Base-by-base conservation (phyloP, 2,329 filamentous ascomycete genomes). In the Ascochyta fabae region DNA sequence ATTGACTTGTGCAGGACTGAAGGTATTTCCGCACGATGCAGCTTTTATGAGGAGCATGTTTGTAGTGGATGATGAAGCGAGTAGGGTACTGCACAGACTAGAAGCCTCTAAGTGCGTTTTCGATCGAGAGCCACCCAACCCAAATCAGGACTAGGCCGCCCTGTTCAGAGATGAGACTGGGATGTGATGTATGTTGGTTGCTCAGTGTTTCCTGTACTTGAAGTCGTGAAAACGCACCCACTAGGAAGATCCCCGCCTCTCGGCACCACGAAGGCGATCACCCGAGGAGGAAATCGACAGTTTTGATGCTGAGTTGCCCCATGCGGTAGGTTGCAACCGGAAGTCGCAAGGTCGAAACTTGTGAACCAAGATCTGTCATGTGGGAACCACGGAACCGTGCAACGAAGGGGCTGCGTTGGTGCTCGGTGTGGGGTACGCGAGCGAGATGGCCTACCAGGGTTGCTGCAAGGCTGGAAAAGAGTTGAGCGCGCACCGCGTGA, bases 201-300 rank as follows among this genome's bases (percentile, higher is more conserved):
- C 13, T 31, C 1, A 1, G 29, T 31, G 29, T 12, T 31, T 31
- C 10, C 12, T 0, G 27, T 29, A 10, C 31, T 6, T 6, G 19
- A 35, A 16, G 7, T n/a, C 15, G n/a, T 16, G 33, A 35, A 35
- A 16, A 19, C 6, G 3, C 19, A 19, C 24, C 12, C 15, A 6
- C 52, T 29, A 45, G 52, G 52, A 50, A 49, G 40, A 55, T 50
- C 35, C 52, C 52, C 46, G 52, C 22, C 9, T 22, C 2, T 36
- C 46, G 41, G 48, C 62, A 61, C 65, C 59, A 65, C 59, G 35
- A 58, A 56, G 62, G 53, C 62, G 65, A 69, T 69, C 64, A 63
- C 60, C 60, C 64, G 62, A 60, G 64, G 56, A 58, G 40, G 55
- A 15, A 53, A 63, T 68, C 61, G 42, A 68, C 51, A 53, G 57